Evolutionary conservation across 805 yeast species (phyloP), one percentile per base, ranked within the genome.

Genomic region (Tetrapisispora fleetii): DNA sequence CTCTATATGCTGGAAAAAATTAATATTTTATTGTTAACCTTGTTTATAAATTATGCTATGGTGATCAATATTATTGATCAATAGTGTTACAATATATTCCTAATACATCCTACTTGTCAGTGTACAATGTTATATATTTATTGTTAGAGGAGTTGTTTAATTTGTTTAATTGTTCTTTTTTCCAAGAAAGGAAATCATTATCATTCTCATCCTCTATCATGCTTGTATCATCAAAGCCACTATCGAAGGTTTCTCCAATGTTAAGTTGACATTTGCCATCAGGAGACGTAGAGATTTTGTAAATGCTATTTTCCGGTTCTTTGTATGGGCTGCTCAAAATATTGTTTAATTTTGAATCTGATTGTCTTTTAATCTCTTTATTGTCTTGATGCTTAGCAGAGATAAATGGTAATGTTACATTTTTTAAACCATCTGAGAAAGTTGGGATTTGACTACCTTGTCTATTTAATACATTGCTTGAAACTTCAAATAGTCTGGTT

Each of bases 181-280:
- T 63, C 67, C 67, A 63, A 17, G 54, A 48, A 28, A 46, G 47
- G 47, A 59, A 63, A 45, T 59, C 54, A 39, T 56, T 54, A 32
- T 64, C 67, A 22, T 57, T 53, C 13, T 56, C 61, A 52, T 64
- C 67, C 27, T 57, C 60, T 46, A 61, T 49, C 37, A 64, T 53
- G 41, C 67, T 63, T 5, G 67, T 60, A 36, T 64, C 67, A 30
- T 63, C 65, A 39, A 53, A 54, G 16, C 52, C 53, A 33, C 50
- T 62, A 18, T 52, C 44, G 16, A 47, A 52, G 14, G 52, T 48
- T 32, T 56, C 51, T 33, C 55, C 53, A 11, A 63, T 52, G 41
- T 61, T 59, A n/a, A 64, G 47, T 30, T 52, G 55, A 45, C 57
- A 56, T 40, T 59, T 64, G 4, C 67, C 68, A 22, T 60, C 67